Percentiles rank a stretch among this genome's conserved stretches.
Conservation (phyloP, 345 rosid species). For the Crucihimalaya himalaica region DNA sequence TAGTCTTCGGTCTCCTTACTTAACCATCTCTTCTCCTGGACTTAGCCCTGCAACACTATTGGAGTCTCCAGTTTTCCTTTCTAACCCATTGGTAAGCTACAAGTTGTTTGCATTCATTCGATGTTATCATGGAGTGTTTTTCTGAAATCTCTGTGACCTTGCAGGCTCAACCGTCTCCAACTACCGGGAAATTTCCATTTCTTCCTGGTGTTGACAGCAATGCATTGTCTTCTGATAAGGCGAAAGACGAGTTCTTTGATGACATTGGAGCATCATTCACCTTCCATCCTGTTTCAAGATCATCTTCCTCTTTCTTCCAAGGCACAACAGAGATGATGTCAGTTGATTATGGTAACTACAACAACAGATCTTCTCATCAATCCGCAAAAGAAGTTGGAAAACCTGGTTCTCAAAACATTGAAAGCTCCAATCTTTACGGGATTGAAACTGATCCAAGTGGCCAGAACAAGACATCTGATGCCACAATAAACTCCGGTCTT, state of each 20-base stretch:
- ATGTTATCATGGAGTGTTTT: background rate
- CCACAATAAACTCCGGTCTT: conserved; percentile 40
- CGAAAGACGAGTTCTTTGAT: conserved; percentile 62
- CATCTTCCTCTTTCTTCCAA: conserved; percentile 54
- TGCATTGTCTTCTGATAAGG: conserved; percentile 45
- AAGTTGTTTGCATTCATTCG: conserved; percentile 15
- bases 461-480: conserved; percentile 44
- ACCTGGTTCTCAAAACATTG: conserved; percentile 45
- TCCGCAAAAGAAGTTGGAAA: conserved; percentile 44
- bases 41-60: conserved; percentile 88
- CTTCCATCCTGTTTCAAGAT: conserved; percentile 65
- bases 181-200: conserved; percentile 81
- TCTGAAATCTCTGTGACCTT: conserved; percentile 4
- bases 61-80: conserved; percentile 84
- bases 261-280: conserved; percentile 68
- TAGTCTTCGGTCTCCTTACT: conserved; percentile 56
- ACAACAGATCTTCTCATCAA: conserved; percentile 42
- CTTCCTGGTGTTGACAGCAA: conserved; percentile 49
- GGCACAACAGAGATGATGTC: conserved; percentile 47
- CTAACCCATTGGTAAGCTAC: conserved; percentile 65
- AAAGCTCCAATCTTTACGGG: conserved; percentile 46
- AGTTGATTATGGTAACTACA: conserved; percentile 52
- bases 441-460: conserved; percentile 38
- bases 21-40: conserved; percentile 85
- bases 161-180: conserved; percentile 94